phyloP scores from a whole-genome alignment of 164 flowering plant species.

The Magnolia officinalis region DNA sequence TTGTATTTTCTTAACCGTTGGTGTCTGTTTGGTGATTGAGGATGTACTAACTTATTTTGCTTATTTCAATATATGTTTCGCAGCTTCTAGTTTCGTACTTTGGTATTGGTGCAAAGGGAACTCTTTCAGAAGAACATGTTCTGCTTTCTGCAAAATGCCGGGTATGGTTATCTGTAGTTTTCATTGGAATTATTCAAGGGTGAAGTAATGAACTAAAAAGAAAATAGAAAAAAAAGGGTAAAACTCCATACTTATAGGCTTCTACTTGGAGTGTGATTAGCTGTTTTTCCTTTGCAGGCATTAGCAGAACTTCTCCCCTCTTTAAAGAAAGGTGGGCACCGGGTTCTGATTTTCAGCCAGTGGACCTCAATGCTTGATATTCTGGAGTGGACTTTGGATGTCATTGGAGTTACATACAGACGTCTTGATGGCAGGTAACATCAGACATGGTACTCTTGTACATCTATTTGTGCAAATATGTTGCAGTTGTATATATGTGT shows the following conservation, averaged over 20 bases:
- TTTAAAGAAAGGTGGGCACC: conserved; percentile 61
- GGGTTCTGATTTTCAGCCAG: conserved; percentile 91
- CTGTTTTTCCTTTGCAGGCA: conserved; percentile 40
- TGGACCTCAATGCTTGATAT: conserved; percentile 99
- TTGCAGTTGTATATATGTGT: not conserved
- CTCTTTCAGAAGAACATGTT: conserved; percentile 61
- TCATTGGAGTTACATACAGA: conserved; percentile 73
- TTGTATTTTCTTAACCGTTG: not conserved
- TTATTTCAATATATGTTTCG: conserved; percentile 13
- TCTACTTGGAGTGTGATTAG: not conserved
- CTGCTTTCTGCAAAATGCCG: conserved; percentile 79
- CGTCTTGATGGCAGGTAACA: conserved; percentile 93
- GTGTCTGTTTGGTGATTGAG: not conserved
- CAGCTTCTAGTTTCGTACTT: conserved; percentile 67
- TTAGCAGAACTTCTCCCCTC: conserved; percentile 76
- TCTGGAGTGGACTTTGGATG: conserved; percentile 93
- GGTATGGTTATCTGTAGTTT: conserved; percentile 36
- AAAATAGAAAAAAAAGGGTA: not conserved
- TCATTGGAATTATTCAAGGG: not conserved
- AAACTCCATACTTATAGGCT: not conserved
- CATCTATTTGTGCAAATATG: not conserved
- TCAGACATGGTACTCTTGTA: not conserved
- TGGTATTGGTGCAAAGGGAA: conserved; percentile 41
- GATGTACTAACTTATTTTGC: not conserved
- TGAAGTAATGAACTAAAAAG: not conserved